Evolutionary conservation across 2,329 filamentous ascomycete species (phyloP), one percentile per base, ranked within the genome.

Genomic region (Aspergillus nomiae): DNA sequence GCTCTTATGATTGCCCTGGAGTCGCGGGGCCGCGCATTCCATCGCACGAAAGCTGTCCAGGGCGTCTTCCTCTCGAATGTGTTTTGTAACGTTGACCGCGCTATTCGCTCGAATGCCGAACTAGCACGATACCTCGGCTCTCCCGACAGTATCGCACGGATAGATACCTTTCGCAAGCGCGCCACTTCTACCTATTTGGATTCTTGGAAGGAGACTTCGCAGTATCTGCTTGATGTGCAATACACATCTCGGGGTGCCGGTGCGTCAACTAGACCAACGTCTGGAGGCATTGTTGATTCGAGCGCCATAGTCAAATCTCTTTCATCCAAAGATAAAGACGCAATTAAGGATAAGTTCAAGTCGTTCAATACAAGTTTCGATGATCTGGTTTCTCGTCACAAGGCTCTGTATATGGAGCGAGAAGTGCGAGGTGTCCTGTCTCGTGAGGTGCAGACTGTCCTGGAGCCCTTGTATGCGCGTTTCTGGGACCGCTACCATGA

Each of bases 401-500:
- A 93, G 80, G 83, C 85, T 32, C 91, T 92, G 72, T 89, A 85
- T 71, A 97, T 98, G 92, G 95, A 99, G 80, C 87, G 88, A 28
- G 94, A 98, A 75, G 94, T 98, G 36, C 87, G 92, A 50, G 85
- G 87, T 65, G 87, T 90, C 78, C 86, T 98, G 71, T 89, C 88
- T 19, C 89, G 90, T 70, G 94, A 97, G 73, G 90, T 98, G 67
- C 92, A 95, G 76, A 89, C 90, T 71, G 92, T 97, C 81, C 89
- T 99, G 61, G 94, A 98, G 80, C 94, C 94, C 60, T 84, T 99
- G 16, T 99, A 99, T 80, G 91, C 90, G 65, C 87, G 95, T 53
- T 99, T 99, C 80, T 98, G 92, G 89, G 95, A 98, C 79, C 87
- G 94, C 32, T 99, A 99, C 76, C 94, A 97, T 76, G 95, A 98